Evolutionary conservation across 805 yeast genomes (phyloP).

Genomic region (Metschnikowia noctiluminum): DNA sequence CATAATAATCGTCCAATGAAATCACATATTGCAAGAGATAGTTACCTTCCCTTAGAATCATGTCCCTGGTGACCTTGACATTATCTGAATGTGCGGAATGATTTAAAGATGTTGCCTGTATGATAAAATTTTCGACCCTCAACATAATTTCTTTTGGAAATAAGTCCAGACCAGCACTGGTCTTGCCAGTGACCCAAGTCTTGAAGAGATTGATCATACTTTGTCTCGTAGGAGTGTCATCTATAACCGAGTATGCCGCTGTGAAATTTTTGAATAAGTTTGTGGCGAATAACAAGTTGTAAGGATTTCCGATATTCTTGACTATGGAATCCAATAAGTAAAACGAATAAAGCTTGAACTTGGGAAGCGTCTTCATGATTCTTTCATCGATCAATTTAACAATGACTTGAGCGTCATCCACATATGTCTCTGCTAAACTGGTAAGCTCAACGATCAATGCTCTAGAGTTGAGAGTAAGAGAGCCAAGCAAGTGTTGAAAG

Average conservation of each 20-base stretch:
- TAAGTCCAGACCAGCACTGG: conserved; percentile 32
- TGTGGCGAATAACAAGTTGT: conserved; percentile 35
- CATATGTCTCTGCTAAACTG: conserved; percentile 31
- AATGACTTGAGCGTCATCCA: conserved; percentile 32
- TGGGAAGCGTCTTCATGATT: conserved; percentile 36
- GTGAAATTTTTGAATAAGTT: conserved; percentile 35
- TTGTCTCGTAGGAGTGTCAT: conserved; percentile 39
- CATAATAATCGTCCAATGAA: conserved; percentile 26
- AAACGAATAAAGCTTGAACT: conserved; percentile 31
- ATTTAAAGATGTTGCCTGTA: conserved; percentile 33
- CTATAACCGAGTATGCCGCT: conserved; percentile 37
- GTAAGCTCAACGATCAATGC: conserved; percentile 40
- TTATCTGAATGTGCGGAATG: conserved; percentile 12
- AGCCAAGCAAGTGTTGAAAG: conserved; percentile 29
- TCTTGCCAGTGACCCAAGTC: conserved; percentile 37
- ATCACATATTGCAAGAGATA: conserved; percentile 35
- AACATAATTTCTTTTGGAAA: conserved; percentile 29
- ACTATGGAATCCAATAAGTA: conserved; percentile 42
- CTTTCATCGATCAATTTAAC: conserved; percentile 34
- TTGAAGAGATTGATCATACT: conserved; percentile 38
- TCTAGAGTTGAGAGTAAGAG: conserved; percentile 36
- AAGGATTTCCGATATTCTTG: conserved; percentile 43
- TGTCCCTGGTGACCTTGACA: conserved; percentile 22
- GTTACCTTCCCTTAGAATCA: conserved; percentile 35
- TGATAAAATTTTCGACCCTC: conserved; percentile 38